These are phyloP conservation scores for Ustilago curta DNA, from an alignment of 1,284 basidiomycete species.

Conservation along the genomic window DNA sequence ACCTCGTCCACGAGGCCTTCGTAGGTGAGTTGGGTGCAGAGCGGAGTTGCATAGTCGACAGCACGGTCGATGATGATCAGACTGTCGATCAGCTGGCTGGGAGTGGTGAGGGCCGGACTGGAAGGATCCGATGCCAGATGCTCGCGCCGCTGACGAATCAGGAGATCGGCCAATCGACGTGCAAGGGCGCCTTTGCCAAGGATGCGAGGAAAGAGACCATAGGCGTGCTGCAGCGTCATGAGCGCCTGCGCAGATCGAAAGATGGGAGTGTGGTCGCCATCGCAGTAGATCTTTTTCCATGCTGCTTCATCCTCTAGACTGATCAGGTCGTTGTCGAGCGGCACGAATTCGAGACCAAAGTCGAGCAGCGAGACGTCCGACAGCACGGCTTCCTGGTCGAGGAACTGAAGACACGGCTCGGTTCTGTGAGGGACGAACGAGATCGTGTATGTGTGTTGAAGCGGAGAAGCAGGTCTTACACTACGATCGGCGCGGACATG, in stretches of 20 bases:
- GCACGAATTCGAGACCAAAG: constrained; percentile 92
- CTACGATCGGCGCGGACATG: constrained; percentile 76
- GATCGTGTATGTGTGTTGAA: constrained; percentile 85
- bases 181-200: constrained; percentile 93
- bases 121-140: constrained; percentile 68
- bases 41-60: constrained; percentile 94
- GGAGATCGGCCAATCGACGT: constrained; percentile 77
- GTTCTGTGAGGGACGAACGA: constrained; percentile 89
- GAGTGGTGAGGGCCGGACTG: constrained; percentile 54
- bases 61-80: constrained; percentile 89
- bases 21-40: constrained; percentile 96
- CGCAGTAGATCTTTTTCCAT: constrained; percentile 72
- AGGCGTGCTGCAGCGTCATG: constrained; percentile 84
- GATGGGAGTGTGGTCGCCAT: constrained; percentile 91
- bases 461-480: constrained; percentile 44
- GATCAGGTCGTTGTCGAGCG: constrained; percentile 81
- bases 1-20: constrained; percentile 96
- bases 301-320: constrained; percentile 60
- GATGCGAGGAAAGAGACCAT: constrained; percentile 90
- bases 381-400: constrained; percentile 47
- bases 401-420: constrained; percentile 74
- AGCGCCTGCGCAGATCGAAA: constrained; percentile 90
- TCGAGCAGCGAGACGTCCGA: constrained; percentile 70
- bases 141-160: constrained; percentile 75
- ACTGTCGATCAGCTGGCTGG: constrained; percentile 77